Base-by-base conservation (phyloP, 2,329 filamentous ascomycete species). In the Celoporthe dispersa region DNA sequence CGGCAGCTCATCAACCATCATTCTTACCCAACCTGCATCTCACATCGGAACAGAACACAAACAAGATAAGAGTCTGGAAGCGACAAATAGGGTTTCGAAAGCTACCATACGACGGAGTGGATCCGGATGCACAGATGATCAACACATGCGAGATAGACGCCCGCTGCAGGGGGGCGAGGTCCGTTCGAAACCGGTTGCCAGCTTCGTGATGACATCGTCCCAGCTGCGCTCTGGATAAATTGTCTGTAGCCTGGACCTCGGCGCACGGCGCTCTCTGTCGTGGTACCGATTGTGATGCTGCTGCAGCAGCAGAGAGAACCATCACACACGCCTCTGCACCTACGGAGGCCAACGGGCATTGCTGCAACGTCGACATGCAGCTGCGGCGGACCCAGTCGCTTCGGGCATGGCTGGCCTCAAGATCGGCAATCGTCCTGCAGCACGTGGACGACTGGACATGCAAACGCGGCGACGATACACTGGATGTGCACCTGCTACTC, bases 351-450 rank as follows among this genome's bases (percentile, higher is more conserved):
- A 31, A 57, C 53, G 53, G 28, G 55, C 55, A 60, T 28, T 28
- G 60, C 60, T 63, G 60, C 60, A 63, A 63, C 60, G 60, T 44
- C 37, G 41, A 44, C 19, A 39, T 44, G 60, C 60, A 44, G 16
- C 60, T 28, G 41, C n/a, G 37, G 60, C 37, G n/a, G 37, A 44
- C 25, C 41, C 60, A 19, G 37, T 63, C 37, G 44, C 60, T 19
- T 44, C 25, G 7, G 60, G 60, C 60, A 63, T 60, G 57, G 37
- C 37, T 63, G 35, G n/a, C 35, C 60, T 63, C 60, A 44, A 44
- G 60, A 41, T 63, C 53, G 53, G 28, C 53, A 55, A 55, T 55
- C n/a, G 12, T 31, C 25, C 25, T 55, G 51, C 51, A 55, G 51
- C 51, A 25, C 25, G 25, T 55, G 25, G 25, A 12, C 51, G 51